Conservation (phyloP, 2,329 filamentous ascomycete genomes). For the Venturia aucupariae region DNA sequence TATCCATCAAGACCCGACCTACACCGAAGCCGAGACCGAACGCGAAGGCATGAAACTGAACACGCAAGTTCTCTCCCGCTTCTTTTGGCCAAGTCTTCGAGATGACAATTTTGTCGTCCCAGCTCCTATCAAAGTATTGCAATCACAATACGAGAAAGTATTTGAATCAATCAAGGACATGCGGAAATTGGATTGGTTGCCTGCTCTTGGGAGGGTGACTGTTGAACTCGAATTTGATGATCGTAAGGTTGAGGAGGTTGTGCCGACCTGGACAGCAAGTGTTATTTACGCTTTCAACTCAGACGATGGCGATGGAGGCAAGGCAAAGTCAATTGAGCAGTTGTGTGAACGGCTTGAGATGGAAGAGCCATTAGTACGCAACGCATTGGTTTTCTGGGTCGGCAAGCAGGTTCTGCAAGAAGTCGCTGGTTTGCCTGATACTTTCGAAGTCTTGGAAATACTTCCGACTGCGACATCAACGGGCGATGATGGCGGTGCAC, state of each 20-base stretch:
- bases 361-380: constrained; percentile 61
- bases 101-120: constrained; percentile 61
- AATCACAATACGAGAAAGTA: constrained; percentile 61
- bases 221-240: constrained; percentile 79
- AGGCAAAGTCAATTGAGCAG: constrained; percentile 29
- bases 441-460: constrained; percentile 58
- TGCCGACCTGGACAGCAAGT: constrained; percentile 76
- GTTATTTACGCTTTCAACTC: constrained; percentile 70
- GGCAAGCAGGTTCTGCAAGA: constrained; percentile 56
- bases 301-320: constrained; percentile 29
- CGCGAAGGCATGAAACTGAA: constrained; percentile 8
- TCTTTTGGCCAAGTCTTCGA: constrained; percentile 84
- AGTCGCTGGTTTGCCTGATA: constrained; percentile 36
- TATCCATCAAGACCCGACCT: constrained; percentile 39
- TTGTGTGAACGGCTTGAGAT: constrained; percentile 54
- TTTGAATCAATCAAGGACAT: constrained; percentile 76
- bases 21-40: not conserved
- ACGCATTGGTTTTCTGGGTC: constrained; percentile 64
- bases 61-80: constrained; percentile 70
- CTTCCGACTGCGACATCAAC: not conserved
- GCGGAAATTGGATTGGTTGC: constrained; percentile 81
- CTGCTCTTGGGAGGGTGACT: constrained; percentile 68
- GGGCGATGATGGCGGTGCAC: constrained; percentile 22
- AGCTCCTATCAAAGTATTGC: constrained; percentile 46
- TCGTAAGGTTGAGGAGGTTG: constrained; percentile 61